Evolutionary conservation across 2,329 filamentous ascomycete genomes (phyloP).

Genomic region (Hansfordia pulvinata): DNA sequence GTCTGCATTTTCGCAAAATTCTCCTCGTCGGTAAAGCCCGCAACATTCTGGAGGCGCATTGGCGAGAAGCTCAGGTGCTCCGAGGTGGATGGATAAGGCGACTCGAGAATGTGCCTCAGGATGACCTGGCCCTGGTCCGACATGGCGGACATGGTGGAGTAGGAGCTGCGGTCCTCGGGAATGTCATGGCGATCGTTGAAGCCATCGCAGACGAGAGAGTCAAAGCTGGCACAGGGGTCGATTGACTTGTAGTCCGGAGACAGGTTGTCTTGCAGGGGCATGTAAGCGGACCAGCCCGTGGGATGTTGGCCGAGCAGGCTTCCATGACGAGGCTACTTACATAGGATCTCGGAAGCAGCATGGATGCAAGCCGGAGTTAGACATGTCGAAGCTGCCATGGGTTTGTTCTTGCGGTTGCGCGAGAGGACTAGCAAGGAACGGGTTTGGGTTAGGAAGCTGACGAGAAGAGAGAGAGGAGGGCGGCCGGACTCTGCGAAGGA

Average conservation of each 20-base stretch:
- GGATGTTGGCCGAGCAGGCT: too few relatives aligned
- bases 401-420: conserved; percentile 7
- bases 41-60: conserved; percentile 17
- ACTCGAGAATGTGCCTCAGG: conserved; percentile 50
- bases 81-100: conserved; percentile 31
- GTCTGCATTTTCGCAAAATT: conserved; percentile 56
- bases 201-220: conserved; percentile 53
- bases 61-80: conserved; percentile 37
- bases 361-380: conserved; percentile 47
- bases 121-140: conserved; percentile 42
- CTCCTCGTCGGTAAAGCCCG: conserved; percentile 34
- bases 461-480: too few relatives aligned
- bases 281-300: too few relatives aligned
- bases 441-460: too few relatives aligned
- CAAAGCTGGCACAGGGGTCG: conserved; percentile 58
- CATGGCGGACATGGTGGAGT: conserved; percentile 48
- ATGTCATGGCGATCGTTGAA: conserved; percentile 53
- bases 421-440: too few relatives aligned
- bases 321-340: too few relatives aligned
- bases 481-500: too few relatives aligned
- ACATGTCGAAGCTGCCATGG: conserved; percentile 25
- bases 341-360: conserved; percentile 46
- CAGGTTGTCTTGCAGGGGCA: conserved; percentile 29
- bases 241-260: conserved; percentile 47
- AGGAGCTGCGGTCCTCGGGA: conserved; percentile 46